phyloP scores from a whole-genome alignment of 202 grass and related monocot genomes.

The Zoysia matrella region DNA sequence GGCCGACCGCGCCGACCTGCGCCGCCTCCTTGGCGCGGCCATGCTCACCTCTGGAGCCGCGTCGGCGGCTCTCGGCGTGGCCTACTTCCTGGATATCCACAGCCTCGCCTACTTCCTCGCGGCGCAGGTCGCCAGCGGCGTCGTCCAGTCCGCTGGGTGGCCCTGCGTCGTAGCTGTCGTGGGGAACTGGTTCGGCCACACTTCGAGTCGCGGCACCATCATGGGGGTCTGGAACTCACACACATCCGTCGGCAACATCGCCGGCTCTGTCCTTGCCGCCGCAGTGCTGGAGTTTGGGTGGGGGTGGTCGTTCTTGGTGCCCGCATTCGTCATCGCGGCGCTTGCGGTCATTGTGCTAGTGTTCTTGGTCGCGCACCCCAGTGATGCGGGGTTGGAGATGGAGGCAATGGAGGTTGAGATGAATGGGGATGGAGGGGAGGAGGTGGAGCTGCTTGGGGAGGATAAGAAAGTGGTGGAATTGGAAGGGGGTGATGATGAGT shows the following conservation, averaged over 20 bases:
- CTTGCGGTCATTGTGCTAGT: slow-evolving; percentile 55
- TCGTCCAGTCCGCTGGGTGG: slow-evolving; percentile 88
- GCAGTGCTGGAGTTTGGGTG: slow-evolving; percentile 89
- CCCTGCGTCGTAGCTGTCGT: slow-evolving; percentile 91
- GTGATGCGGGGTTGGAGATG: slow-evolving; percentile 56
- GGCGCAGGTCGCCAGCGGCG: slow-evolving; percentile 69
- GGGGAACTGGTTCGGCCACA: slow-evolving; percentile 90
- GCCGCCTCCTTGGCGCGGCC: slow-evolving; percentile 71
- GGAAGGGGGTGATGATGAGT: slow-evolving; percentile 10
- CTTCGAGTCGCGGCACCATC: slow-evolving; percentile 66
- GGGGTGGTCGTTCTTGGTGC: slow-evolving; percentile 87
- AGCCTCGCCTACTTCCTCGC: slow-evolving; percentile 67
- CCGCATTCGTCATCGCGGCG: slow-evolving; percentile 52
- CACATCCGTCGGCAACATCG: slow-evolving; percentile 88
- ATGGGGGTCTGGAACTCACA: slow-evolving; percentile 96
- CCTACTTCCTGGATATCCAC: slow-evolving; percentile 75
- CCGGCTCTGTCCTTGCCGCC: slow-evolving; percentile 77
- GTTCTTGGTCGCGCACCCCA: slow-evolving; percentile 67
- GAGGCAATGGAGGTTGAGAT: slow-evolving; percentile 70
- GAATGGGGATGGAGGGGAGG: slow-evolving; percentile 63
- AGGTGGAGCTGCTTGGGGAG: slow-evolving; percentile 70
- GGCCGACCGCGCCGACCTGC: slow-evolving; percentile 82
- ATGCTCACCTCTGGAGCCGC: slow-evolving; percentile 76
- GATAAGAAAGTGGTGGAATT: slow-evolving; percentile 44
- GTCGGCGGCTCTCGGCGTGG: slow-evolving; percentile 69